A percentile compares a stretch with the other conserved stretches of the same genome.
Conservation (phyloP, 2,329 filamentous ascomycete species). For the Aspergillus sclerotialis region DNA sequence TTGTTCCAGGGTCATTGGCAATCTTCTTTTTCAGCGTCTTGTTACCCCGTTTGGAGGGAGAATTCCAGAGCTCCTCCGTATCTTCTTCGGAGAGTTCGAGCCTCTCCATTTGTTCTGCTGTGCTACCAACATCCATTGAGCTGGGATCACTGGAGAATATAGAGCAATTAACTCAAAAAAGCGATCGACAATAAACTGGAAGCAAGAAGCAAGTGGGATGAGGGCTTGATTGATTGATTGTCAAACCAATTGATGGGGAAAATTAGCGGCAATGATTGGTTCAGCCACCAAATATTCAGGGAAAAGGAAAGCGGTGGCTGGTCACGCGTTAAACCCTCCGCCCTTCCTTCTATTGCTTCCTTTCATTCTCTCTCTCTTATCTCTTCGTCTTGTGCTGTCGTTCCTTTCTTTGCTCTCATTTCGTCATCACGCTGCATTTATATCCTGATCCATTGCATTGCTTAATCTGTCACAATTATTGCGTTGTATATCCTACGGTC, state of each 20-base stretch:
- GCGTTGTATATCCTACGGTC: not conserved
- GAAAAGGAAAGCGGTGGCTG: slow-evolving; percentile 11
- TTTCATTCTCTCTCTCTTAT: not conserved
- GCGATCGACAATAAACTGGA: not conserved
- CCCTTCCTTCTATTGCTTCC: slow-evolving; percentile 1
- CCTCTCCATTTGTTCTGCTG: slow-evolving; percentile 45
- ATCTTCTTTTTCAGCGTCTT: slow-evolving; percentile 25
- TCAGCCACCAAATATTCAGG: slow-evolving; percentile 4
- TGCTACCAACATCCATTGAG: slow-evolving; percentile 27
- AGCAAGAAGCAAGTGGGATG: too few relatives aligned
- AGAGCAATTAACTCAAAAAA: too few relatives aligned
- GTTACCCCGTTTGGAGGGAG: slow-evolving; percentile 40
- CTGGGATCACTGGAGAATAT: not conserved
- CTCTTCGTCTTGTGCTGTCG: not conserved
- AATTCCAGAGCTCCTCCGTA: slow-evolving; percentile 53
- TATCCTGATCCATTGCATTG: not conserved
- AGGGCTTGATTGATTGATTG: not conserved
- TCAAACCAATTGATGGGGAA: too few relatives aligned
- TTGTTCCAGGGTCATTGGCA: slow-evolving; percentile 32
- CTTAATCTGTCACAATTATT: not conserved
- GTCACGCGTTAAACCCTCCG: slow-evolving; percentile 2
- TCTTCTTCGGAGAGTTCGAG: slow-evolving; percentile 49
- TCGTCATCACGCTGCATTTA: not conserved
- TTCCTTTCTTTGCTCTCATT: not conserved
- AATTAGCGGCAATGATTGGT: slow-evolving; percentile 1